Evolutionary conservation across 352 stramenopile genomes (phyloP).

Genomic region (Globisporangium orthogonon): DNA sequence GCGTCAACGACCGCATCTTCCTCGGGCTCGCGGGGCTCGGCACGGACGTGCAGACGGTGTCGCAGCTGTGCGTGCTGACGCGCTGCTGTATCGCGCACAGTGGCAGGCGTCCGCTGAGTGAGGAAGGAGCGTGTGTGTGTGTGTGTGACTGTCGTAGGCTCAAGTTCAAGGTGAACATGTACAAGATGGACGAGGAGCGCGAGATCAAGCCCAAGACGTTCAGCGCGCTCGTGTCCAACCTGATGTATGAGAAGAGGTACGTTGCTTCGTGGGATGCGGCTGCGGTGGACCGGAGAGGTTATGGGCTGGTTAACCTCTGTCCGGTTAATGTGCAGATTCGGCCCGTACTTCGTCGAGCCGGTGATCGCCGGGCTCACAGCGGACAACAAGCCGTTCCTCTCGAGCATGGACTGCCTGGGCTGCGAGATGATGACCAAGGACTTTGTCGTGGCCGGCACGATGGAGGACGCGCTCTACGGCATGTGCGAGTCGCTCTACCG

Average conservation of each 20-base stretch:
- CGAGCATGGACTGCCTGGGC: slow-evolving; percentile 97
- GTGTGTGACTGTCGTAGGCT: slow-evolving; percentile 29
- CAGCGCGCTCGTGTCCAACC: slow-evolving; percentile 91
- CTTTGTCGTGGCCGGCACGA: slow-evolving; percentile 98
- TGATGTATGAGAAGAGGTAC: slow-evolving; percentile 97
- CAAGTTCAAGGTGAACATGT: slow-evolving; percentile 95
- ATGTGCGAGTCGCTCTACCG: slow-evolving; percentile 99
- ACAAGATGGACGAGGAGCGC: slow-evolving; percentile 97
- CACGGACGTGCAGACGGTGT: slow-evolving; percentile 97
- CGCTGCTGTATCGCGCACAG: background rate
- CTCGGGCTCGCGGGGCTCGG: slow-evolving; percentile 96
- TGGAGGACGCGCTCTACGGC: slow-evolving; percentile 96
- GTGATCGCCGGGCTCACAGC: slow-evolving; percentile 95
- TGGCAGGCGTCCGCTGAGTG: no score
- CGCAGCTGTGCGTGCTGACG: slow-evolving; percentile 68
- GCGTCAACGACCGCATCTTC: slow-evolving; percentile 94
- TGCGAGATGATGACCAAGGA: slow-evolving; percentile 94
- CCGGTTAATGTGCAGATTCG: slow-evolving; percentile 70
- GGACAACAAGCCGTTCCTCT: slow-evolving; percentile 96
- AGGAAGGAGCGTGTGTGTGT: background rate
- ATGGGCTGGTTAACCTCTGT: no score
- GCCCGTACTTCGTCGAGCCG: slow-evolving; percentile 98
- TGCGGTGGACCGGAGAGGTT: no score
- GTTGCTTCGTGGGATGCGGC: background rate
- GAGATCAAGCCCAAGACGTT: slow-evolving; percentile 98